Evolutionary conservation across 805 yeast genomes (phyloP), one percentile per base, ranked within the genome.

Genomic region (Candida insectorum): DNA sequence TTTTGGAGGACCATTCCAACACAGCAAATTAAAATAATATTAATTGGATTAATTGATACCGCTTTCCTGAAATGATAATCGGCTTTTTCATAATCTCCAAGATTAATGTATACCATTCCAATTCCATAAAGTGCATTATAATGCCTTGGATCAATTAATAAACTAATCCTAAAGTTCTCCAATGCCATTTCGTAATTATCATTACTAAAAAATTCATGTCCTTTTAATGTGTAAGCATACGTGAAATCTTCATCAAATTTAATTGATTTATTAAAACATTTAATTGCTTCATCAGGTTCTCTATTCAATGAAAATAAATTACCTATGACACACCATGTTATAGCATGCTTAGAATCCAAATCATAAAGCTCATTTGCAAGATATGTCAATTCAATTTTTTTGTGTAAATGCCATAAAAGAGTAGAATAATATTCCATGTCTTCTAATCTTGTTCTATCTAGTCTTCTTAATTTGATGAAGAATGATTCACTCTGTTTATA

Each of bases 41-140:
- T 91, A 28, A 81, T 82, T 1, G 97, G 96, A 52, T 93, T 93
- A 30, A 93, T 86, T 23, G 81, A 75, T 11, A 85, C 77, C 0
- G 97, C 97, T 50, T 83, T 85, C 34, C 87, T 67, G 62, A 91
- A 87, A 57, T 87, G 94, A 41, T 78, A 76, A 49, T 87, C 89
- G 1, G 97, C 96, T 48, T 79, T 78, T 27, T 75, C 77, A 50
- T 79, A 79, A 47, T 86, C 88, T 4, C 97, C 97, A 33, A 88
- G 62, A 49, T 87, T 85, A 55, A 87, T 73, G 54, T 81, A 83
- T 18, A 88, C 94, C 91, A 88, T 87, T 6, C 97, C 98, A 36
- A 93, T 75, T 17, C 98, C 98, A 51, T 93, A 93, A 50, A 89
- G 78, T 0, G 97, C 97, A 58, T 91, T 93, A 58, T 89, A 93